Percentiles rank a stretch among this genome's conserved stretches.
phyloP scores from a whole-genome alignment of 305 asterid genomes.

The Plantago coronopus region DNA sequence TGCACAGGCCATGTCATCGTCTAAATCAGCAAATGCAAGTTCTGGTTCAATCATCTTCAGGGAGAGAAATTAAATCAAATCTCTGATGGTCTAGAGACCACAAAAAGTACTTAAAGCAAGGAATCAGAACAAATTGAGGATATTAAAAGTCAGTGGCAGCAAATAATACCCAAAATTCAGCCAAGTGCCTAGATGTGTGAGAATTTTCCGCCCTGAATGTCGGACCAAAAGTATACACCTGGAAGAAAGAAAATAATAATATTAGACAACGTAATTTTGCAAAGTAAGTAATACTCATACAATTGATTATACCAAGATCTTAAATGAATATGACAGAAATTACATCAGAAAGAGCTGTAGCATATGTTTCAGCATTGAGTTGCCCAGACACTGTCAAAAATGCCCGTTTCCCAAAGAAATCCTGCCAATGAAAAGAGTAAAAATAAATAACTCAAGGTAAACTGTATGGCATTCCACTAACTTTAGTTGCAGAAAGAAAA shows the following conservation, averaged over 20 bases:
- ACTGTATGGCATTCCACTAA: neutral
- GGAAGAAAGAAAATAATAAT: slow-evolving; percentile 26
- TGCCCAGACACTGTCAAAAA: slow-evolving; percentile 97
- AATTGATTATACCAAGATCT: neutral
- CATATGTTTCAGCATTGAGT: slow-evolving; percentile 98
- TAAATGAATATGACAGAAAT: slow-evolving; percentile 17
- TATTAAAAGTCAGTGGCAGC: slow-evolving; percentile 4
- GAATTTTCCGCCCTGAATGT: slow-evolving; percentile 99
- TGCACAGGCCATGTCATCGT: slow-evolving; percentile 99
- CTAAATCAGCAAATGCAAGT: slow-evolving; percentile 90
- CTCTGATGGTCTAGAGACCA: slow-evolving; percentile 18
- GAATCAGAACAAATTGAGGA: slow-evolving; percentile 6
- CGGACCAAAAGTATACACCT: slow-evolving; percentile 99
- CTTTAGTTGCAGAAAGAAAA: slow-evolving; percentile 19
- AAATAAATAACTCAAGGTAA: neutral
- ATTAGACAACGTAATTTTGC: slow-evolving; percentile 19
- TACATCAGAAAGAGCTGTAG: slow-evolving; percentile 97
- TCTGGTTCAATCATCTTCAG: slow-evolving; percentile 94
- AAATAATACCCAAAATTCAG: slow-evolving; percentile 87
- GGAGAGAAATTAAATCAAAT: slow-evolving; percentile 24
- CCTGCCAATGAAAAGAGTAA: slow-evolving; percentile 49
- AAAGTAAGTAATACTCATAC: neutral
- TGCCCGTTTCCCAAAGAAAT: slow-evolving; percentile 93
- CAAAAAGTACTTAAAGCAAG: slow-evolving; percentile 8
- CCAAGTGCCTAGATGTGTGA: slow-evolving; percentile 90